A percentile compares a stretch with the other conserved stretches of the same genome.
Evolutionary conservation across 108 stramenopile genomes (phyloP).

Genomic region (Mayamaea pseudoterrestris): DNA sequence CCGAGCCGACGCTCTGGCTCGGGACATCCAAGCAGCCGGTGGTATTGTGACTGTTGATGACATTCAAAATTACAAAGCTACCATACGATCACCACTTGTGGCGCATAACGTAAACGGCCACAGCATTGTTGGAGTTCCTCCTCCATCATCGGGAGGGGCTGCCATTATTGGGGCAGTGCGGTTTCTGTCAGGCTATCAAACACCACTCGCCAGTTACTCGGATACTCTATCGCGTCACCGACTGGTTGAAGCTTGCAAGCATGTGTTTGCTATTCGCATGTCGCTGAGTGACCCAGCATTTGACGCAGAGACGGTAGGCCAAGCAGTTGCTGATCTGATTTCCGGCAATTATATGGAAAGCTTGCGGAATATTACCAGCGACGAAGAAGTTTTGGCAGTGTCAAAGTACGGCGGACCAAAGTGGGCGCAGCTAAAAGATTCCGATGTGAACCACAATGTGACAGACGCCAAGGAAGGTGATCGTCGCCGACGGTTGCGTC

Average conservation of each 20-base stretch:
- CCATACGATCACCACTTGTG: constrained; percentile 34
- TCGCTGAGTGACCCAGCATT: constrained; percentile 66
- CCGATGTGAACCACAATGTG: constrained; percentile 10
- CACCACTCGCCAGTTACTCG: constrained; percentile 26
- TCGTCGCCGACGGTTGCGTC: constrained; percentile 13
- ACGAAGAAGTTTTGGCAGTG: constrained; percentile 23
- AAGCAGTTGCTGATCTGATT: constrained; percentile 45
- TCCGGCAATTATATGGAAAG: constrained; percentile 41
- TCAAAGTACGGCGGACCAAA: constrained; percentile 49
- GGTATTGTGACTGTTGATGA: constrained; percentile 63
- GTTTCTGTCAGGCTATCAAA: constrained; percentile 41
- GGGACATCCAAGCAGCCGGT: constrained; percentile 43
- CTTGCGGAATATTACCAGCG: constrained; percentile 25
- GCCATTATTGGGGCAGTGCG: constrained; percentile 52
- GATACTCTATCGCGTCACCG: constrained; percentile 59
- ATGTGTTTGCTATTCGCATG: constrained; percentile 81
- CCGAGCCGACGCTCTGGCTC: constrained; percentile 26
- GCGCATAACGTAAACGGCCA: constrained; percentile 33
- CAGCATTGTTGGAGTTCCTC: constrained; percentile 57
- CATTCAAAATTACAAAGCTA: constrained; percentile 36
- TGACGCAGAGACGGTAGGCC: constrained; percentile 9
- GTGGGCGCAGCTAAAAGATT: constrained; percentile 53
- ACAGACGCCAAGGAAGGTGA: constrained; percentile 43
- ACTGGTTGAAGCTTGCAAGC: constrained; percentile 55
- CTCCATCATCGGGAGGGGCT: constrained; percentile 74